These are phyloP conservation scores for Globisporangium ultimum DNA, from an alignment of 352 stramenopile species.

Conservation along the genomic window DNA sequence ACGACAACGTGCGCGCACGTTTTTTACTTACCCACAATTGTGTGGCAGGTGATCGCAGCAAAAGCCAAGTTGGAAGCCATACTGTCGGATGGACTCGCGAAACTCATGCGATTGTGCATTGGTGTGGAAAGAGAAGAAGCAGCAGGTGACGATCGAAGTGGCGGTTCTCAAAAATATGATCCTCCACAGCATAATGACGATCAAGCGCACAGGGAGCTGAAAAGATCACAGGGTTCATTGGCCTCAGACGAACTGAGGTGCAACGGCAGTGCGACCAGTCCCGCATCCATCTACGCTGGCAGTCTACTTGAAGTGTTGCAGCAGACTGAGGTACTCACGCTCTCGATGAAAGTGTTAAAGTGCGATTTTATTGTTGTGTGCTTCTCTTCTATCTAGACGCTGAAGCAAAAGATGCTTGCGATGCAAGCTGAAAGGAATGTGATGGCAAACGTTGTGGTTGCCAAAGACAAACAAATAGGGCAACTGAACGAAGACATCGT, in stretches of 20 bases:
- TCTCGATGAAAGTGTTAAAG: neutral
- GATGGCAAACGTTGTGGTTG: constrained; percentile 22
- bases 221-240: neutral
- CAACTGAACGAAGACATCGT: constrained; percentile 44
- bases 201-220: neutral
- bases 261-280: constrained; percentile 34
- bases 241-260: constrained; percentile 7
- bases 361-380: neutral
- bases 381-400: constrained; percentile 15
- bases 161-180: neutral
- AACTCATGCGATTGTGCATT: constrained; percentile 26
- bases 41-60: constrained; percentile 20
- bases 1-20: neutral
- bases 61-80: constrained; percentile 35
- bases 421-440: constrained; percentile 33
- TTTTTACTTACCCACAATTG: neutral
- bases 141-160: neutral
- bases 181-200: constrained; percentile 8
- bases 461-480: constrained; percentile 29
- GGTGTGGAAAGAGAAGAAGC: constrained; percentile 4
- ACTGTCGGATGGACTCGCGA: constrained; percentile 20
- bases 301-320: constrained; percentile 43
- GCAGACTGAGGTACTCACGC: constrained; percentile 33
- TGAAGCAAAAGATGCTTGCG: constrained; percentile 37
- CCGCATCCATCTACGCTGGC: constrained; percentile 40